phyloP scores from a whole-genome alignment of 1,139 yeast genomes.

The Diutina catenulata region DNA sequence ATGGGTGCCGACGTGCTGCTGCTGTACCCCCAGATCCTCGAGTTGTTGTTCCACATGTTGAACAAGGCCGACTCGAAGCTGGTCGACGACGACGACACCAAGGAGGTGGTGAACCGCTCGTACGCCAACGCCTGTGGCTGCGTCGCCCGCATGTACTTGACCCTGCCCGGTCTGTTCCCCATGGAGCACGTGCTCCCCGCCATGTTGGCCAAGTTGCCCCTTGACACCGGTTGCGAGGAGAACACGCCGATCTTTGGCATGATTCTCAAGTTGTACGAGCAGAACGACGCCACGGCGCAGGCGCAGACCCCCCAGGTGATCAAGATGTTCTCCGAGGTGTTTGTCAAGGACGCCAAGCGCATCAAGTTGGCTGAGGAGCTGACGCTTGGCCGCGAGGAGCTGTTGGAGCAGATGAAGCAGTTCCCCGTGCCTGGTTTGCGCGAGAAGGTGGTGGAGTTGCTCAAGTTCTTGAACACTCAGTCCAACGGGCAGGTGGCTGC shows the following conservation, averaged over 20 bases:
- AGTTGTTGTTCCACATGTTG: conserved; percentile 67
- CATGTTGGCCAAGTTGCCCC: conserved; percentile 69
- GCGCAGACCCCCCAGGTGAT: conserved; percentile 53
- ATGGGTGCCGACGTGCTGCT: conserved; percentile 48
- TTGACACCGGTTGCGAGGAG: conserved; percentile 84
- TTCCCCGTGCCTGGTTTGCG: conserved; percentile 60
- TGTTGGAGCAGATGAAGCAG: conserved; percentile 66
- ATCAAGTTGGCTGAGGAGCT: conserved; percentile 57
- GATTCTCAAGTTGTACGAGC: conserved; percentile 58
- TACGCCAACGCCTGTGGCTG: conserved; percentile 96
- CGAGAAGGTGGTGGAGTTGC: conserved; percentile 51
- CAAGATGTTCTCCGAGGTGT: conserved; percentile 58
- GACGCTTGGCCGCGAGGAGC: conserved; percentile 76
- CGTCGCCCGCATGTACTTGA: conserved; percentile 82
- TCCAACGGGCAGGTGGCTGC: conserved; percentile 1
- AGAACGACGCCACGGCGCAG: conserved; percentile 44
- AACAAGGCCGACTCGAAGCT: conserved; percentile 45
- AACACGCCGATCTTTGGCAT: conserved; percentile 82
- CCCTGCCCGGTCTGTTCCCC: conserved; percentile 65
- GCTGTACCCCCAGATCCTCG: conserved; percentile 58
- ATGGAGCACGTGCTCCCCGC: conserved; percentile 70
- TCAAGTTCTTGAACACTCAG: conserved; percentile 53
- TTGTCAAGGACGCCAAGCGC: conserved; percentile 62
- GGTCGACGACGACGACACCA: conserved; percentile 61
- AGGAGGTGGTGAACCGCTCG: conserved; percentile 73